Evolutionary conservation across 768 basidiomycete species (phyloP), one percentile per base, ranked within the genome.

Genomic region (Amanita brunnescens): DNA sequence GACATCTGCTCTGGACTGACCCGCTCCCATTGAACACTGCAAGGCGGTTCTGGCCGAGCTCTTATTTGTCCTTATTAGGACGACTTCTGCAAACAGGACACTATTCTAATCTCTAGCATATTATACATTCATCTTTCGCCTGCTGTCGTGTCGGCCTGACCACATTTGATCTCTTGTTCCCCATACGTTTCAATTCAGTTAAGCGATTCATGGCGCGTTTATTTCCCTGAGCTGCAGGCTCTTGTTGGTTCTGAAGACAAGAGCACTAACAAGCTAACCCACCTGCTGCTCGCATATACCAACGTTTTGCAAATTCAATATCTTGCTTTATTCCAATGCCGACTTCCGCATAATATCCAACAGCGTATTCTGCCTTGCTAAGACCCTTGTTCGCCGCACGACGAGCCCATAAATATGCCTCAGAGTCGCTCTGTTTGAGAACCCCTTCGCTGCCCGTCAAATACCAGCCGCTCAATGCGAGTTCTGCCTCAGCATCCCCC

Each of bases 201-300:
- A 98, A 68, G 29, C 95, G 81, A 57, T 81, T 87, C 93, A 96
- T 98, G 5, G 95, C 95, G 33, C 94, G 84, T 67, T 92, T 94
- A 70, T 98, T 95, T n/a, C 91, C 90, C 79, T 97, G 95, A 3
- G 91, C 94, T 96, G 59, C 16, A 55, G 40, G 23, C 48, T 44
- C 10, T 39, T 23, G 24, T 33, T 38, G 50, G 16, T 49, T 6
- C 26, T 12, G 26, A 16, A 26, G n/a, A 6, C 12, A 54, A 14
- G 2, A 23, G 12, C 6, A 23, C 20, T 24, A 52, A 30, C 24
- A 38, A 54, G 34, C 38, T 21, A 55, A 35, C 29, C 72, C 87
- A 97, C 95, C 94, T 59, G 96, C 96, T 32, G 96, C 94, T 38
- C 96, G 81, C 91, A 97, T 96, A 67, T 99, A 99, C 94, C 95